Evolutionary conservation across 2,329 filamentous ascomycete genomes (phyloP), one percentile per base, ranked within the genome.

Genomic region (Aspergillus alliaceus): DNA sequence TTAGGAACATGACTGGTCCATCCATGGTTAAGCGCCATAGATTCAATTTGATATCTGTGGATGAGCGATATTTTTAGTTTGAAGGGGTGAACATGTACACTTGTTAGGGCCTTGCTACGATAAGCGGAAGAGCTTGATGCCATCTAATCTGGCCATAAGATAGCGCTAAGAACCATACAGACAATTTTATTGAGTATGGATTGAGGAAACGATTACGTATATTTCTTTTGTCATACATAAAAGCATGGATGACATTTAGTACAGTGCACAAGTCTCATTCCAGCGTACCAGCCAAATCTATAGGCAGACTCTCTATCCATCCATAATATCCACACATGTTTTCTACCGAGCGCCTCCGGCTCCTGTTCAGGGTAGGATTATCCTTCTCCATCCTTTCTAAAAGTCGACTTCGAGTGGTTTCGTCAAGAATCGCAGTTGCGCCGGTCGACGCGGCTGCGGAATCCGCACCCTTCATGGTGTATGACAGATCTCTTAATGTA

Each of bases 281-380:
- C 6, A 50, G 32, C 11, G 32, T 40, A 6, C 24, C 47, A 24
- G 32, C 39, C 35, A 62, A 50, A 47, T 62, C 58, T 31, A 56
- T 22, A 8, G 58, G 54, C 24, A 62, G 32, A 51, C 60, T 60
- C 31, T 60, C 55, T 42, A 62, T 47, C 60, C 60, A 62, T 18
- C 42, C 29, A 48, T 58, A 39, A 34, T 39, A 49, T 2, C 14
- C 40, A 8, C 5, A 6, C n/a, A n/a, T 37, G 50, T 53, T 32
- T 37, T 4, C 39, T 27, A 48, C 18, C 1, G 27, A 20, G 11
- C 24, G 44, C 9, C n/a, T 32, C 11, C 18, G 44, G 18, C 14
- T 48, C 11, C 44, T 7, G 27, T 24, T 32, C 15, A 32, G n/a
- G 25, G 25, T 27, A 5, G 44, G 29, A 22, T 11, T 32, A 20